These are phyloP conservation scores for Periconia sp. DNA, from an alignment of 2,329 filamentous ascomycete genomes.

Conservation along the genomic window DNA sequence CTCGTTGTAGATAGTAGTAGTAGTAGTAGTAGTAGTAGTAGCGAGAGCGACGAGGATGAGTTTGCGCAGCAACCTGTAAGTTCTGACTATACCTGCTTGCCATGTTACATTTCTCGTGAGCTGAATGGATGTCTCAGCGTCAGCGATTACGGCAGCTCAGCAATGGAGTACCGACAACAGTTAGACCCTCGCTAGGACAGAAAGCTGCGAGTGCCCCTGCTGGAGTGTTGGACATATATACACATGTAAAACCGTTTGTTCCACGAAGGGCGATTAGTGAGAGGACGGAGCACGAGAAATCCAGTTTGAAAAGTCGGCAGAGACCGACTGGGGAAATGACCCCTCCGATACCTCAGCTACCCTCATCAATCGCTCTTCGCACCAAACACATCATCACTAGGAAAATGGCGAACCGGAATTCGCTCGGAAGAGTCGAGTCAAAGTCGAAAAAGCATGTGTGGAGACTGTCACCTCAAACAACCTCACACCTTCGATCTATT, in stretches of 20 bases:
- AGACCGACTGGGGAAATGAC: constrained; percentile 6
- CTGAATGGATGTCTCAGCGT: not conserved
- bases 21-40: not conserved
- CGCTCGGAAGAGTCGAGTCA: constrained; percentile 11
- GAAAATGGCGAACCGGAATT: constrained; percentile 13
- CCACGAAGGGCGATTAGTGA: constrained; percentile 32
- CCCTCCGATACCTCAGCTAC: constrained; percentile 5
- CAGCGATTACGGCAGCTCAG: constrained; percentile 8
- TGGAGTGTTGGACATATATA: constrained; percentile 10
- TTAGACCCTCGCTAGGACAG: constrained; percentile 14
- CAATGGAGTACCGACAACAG: constrained; percentile 1
- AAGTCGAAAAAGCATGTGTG: constrained; percentile 11
- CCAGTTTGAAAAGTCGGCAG: constrained; percentile 2
- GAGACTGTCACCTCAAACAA: constrained; percentile 8
- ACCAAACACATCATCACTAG: constrained; percentile 11
- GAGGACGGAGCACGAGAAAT: constrained; percentile 11
- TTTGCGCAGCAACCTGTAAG: constrained; percentile 1
- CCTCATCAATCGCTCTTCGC: constrained; percentile 1
- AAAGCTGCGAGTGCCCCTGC: constrained; percentile 26
- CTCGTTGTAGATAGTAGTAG: constrained; percentile 9
- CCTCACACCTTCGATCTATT: constrained; percentile 1
- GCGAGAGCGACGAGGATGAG: constrained; percentile 10
- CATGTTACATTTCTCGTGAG: not conserved
- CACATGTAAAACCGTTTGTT: constrained; percentile 14
- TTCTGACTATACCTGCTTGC: not conserved